phyloP scores from a whole-genome alignment of 2,329 filamentous ascomycete genomes.

The Periconia sp. region DNA sequence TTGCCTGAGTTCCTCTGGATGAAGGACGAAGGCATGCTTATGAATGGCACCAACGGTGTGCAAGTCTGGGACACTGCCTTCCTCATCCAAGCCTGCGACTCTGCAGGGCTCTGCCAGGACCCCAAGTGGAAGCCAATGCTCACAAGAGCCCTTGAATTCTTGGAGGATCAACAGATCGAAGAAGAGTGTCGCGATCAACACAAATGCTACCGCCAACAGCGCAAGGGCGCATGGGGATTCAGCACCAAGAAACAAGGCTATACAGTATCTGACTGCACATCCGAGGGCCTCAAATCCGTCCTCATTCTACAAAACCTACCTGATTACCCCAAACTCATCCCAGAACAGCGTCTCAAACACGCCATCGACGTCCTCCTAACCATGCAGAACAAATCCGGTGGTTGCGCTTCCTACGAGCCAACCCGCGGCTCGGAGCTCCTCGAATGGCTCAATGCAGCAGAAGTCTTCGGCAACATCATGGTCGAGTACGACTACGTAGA shows the following conservation, averaged over 20 bases:
- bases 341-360: conserved; percentile 80
- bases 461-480: conserved; percentile 98
- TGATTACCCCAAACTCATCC: conserved; percentile 72
- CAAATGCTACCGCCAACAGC: conserved; percentile 83
- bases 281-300: conserved; percentile 86
- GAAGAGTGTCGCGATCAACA: conserved; percentile 80
- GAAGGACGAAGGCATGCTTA: conserved; percentile 88
- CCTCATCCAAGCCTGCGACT: conserved; percentile 79
- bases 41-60: conserved; percentile 97
- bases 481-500: conserved; percentile 98
- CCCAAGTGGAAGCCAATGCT: conserved; percentile 84
- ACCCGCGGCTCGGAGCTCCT: conserved; percentile 78
- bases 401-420: conserved; percentile 88
- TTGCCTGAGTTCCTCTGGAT: conserved; percentile 90
- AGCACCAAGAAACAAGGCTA: conserved; percentile 93
- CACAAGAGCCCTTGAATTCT: conserved; percentile 78
- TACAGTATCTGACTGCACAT: conserved; percentile 91
- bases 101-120: conserved; percentile 78
- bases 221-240: conserved; percentile 96
- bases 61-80: conserved; percentile 98
- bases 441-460: conserved; percentile 90
- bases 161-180: conserved; percentile 89
- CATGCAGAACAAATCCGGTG: conserved; percentile 87
- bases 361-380: conserved; percentile 89
- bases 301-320: conserved; percentile 78